These are phyloP conservation scores for Phytopythium boreale DNA, from an alignment of 352 stramenopile species.

Conservation along the genomic window DNA sequence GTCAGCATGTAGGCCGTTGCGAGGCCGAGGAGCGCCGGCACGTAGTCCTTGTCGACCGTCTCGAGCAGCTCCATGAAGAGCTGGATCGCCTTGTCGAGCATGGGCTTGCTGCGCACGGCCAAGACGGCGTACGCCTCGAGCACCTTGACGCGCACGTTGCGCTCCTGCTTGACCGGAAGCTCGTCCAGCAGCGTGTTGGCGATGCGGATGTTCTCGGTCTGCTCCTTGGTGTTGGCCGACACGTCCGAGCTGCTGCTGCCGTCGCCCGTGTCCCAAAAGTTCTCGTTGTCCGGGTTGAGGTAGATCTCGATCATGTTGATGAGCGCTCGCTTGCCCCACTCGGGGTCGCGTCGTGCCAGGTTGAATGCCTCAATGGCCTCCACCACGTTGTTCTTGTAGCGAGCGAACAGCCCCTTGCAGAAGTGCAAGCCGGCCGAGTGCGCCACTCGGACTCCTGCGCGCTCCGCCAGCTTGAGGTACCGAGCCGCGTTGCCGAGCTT, in stretches of 20 bases:
- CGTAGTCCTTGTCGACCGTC: conserved; percentile 79
- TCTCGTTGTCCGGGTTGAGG: conserved; percentile 92
- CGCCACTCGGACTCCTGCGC: conserved; percentile 52
- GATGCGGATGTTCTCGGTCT: conserved; percentile 85
- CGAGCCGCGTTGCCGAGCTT: conserved; percentile 65
- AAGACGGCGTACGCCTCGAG: conserved; percentile 88
- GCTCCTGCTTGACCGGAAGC: conserved; percentile 50
- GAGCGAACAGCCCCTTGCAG: conserved; percentile 88
- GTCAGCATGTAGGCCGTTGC: conserved; percentile 92
- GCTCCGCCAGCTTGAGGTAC: conserved; percentile 86
- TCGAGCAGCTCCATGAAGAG: conserved; percentile 91
- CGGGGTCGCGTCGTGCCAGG: conserved; percentile 76
- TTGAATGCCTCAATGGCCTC: conserved; percentile 93
- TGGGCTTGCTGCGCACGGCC: conserved; percentile 72
- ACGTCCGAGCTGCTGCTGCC: conserved; percentile 15
- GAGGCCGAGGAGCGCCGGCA: conserved; percentile 88
- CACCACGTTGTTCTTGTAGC: conserved; percentile 89
- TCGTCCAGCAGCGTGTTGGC: conserved; percentile 88
- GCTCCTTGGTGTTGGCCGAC: conserved; percentile 61
- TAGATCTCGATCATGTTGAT: conserved; percentile 94
- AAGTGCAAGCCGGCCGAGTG: conserved; percentile 87
- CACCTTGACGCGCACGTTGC: conserved; percentile 68
- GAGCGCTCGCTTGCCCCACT: conserved; percentile 88
- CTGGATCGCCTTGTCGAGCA: conserved; percentile 87
- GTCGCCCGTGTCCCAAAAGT: conserved; percentile 80